Evolutionary conservation across 163 green algal genomes (phyloP).

Genomic region (Scenedesmus sp.): DNA sequence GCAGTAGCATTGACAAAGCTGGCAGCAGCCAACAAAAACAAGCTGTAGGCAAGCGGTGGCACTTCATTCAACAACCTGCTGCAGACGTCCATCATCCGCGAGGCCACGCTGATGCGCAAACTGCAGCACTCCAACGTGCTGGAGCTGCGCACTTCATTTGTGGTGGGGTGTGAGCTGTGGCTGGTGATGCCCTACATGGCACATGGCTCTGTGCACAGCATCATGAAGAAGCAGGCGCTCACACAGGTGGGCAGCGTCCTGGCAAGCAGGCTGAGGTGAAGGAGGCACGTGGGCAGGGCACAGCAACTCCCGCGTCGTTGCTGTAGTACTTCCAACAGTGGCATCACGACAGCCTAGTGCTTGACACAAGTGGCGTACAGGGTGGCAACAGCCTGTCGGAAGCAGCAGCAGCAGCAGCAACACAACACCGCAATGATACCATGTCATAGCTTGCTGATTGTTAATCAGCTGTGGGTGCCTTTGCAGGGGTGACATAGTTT

Average conservation of each 20-base stretch:
- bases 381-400: neutral
- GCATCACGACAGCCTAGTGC: too few relatives aligned
- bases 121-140: neutral
- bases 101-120: neutral
- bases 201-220: neutral
- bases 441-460: neutral
- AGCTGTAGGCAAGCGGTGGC: neutral
- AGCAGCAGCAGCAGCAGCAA: neutral
- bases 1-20: neutral
- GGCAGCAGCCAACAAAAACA: neutral
- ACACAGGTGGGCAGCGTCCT: neutral
- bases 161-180: slow-evolving; percentile 1
- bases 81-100: neutral
- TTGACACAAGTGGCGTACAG: too few relatives aligned
- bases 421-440: neutral
- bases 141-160: slow-evolving; percentile 11
- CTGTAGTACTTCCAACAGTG: neutral
- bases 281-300: too few relatives aligned
- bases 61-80: neutral
- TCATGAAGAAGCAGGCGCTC: neutral
- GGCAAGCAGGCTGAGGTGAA: neutral
- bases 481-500: too few relatives aligned
- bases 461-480: too few relatives aligned
- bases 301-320: too few relatives aligned
- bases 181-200: slow-evolving; percentile 17